Evolutionary conservation across 139 green algal genomes (phyloP).

Genomic region (Raphidocelis subcapitata): DNA sequence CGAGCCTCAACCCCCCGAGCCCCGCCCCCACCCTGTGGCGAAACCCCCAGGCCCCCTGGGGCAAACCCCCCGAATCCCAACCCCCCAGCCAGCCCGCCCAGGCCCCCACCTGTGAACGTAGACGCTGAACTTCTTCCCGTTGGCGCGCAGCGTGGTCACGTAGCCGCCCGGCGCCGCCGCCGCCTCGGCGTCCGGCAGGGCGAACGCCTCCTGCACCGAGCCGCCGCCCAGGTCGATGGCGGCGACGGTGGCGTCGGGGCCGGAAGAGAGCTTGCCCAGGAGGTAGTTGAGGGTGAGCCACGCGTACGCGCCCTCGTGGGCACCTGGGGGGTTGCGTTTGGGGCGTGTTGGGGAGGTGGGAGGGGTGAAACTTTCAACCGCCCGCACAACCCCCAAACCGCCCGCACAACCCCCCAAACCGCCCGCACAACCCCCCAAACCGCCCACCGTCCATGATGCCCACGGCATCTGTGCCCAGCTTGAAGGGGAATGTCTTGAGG

Average conservation of each 20-base stretch:
- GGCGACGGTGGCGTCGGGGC: constrained; percentile 69
- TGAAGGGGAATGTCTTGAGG: constrained; percentile 74
- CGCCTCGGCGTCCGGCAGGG: constrained; percentile 57
- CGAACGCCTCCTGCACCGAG: constrained; percentile 91
- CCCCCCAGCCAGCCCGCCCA: no score
- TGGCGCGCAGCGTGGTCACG: constrained; percentile 62
- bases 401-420: neutral
- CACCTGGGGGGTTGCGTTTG: constrained; percentile 42
- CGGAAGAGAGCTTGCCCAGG: constrained; percentile 75
- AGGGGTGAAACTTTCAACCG: neutral
- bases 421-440: neutral
- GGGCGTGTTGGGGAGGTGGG: neutral
- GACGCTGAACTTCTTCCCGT: constrained; percentile 75
- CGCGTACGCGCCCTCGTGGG: constrained; percentile 93
- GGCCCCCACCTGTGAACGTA: constrained; percentile 87
- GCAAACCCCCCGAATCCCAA: no score
- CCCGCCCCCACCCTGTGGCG: no score
- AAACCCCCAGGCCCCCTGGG: no score
- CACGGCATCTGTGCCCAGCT: constrained; percentile 41
- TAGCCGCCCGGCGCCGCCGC: constrained; percentile 66
- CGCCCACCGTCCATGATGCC: constrained; percentile 68
- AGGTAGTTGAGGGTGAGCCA: constrained; percentile 99
- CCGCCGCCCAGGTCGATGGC: constrained; percentile 93
- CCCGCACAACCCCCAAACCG: neutral
- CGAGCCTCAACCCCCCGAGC: no score